Percentiles rank a stretch among this genome's conserved stretches.
Conservation (phyloP, 192 early-diverging fungal species). For the Coemansia interrupta region DNA sequence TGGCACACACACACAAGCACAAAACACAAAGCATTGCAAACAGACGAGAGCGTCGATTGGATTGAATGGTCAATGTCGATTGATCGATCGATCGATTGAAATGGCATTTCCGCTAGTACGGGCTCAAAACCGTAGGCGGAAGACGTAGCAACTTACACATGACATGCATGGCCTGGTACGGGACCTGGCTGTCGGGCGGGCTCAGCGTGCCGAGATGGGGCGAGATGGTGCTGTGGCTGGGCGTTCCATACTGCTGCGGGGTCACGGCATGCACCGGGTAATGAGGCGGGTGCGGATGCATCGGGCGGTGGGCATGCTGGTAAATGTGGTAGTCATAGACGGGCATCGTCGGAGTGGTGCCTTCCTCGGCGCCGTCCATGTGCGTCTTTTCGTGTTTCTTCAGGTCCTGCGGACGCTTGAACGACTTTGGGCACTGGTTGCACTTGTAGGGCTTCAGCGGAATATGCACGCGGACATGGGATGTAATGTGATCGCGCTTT, state of each 20-base stretch:
- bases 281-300: neutral
- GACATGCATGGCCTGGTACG: slow-evolving; percentile 1
- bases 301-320: neutral
- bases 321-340: slow-evolving; percentile 35
- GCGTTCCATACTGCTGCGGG: slow-evolving; percentile 9
- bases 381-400: slow-evolving; percentile 92
- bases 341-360: slow-evolving; percentile 11
- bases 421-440: slow-evolving; percentile 74
- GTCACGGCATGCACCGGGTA: neutral
- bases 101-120: neutral
- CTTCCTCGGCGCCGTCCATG: slow-evolving; percentile 38
- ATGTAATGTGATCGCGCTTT: slow-evolving; percentile 97
- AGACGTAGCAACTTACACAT: slow-evolving; percentile 10
- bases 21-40: no score
- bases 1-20: no score
- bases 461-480: slow-evolving; percentile 91
- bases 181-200: slow-evolving; percentile 40
- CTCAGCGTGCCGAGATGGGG: slow-evolving; percentile 37
- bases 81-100: no score
- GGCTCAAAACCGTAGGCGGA: neutral
- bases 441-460: slow-evolving; percentile 88
- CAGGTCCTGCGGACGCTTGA: slow-evolving; percentile 94
- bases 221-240: slow-evolving; percentile 31
- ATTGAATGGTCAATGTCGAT: neutral
- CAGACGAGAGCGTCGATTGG: neutral